phyloP scores from a whole-genome alignment of 2,329 filamentous ascomycete genomes.

The Colletotrichum sublineola region DNA sequence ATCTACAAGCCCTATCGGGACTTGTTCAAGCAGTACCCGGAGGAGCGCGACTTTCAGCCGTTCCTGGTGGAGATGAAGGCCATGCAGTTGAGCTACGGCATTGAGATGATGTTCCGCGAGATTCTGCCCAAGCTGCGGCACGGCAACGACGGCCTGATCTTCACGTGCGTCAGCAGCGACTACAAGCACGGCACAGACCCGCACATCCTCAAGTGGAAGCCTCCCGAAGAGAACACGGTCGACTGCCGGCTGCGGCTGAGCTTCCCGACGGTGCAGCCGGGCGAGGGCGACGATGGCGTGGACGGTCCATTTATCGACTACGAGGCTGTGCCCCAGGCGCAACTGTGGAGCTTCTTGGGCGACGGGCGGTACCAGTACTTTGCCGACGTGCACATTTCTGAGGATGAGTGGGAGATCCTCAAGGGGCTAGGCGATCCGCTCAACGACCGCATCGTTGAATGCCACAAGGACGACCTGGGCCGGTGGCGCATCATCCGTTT shows the following conservation, averaged over 20 bases:
- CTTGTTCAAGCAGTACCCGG: constrained; percentile 74
- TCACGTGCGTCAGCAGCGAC: constrained; percentile 89
- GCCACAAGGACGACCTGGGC: constrained; percentile 80
- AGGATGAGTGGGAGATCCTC: constrained; percentile 85
- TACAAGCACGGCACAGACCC: constrained; percentile 93
- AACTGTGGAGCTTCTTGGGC: constrained; percentile 78
- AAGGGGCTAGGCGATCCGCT: constrained; percentile 81
- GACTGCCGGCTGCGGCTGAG: constrained; percentile 87
- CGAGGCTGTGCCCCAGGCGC: constrained; percentile 80
- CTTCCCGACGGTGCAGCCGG: constrained; percentile 79
- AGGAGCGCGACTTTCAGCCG: constrained; percentile 77
- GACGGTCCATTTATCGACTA: constrained; percentile 80
- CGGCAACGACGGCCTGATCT: constrained; percentile 96
- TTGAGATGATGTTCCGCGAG: constrained; percentile 91
- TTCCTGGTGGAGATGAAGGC: constrained; percentile 90
- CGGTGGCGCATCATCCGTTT: constrained; percentile 91
- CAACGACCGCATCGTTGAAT: constrained; percentile 92
- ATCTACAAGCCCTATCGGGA: constrained; percentile 79
- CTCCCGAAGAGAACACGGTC: constrained; percentile 92
- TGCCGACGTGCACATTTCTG: constrained; percentile 75
- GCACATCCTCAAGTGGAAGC: constrained; percentile 98
- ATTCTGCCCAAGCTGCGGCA: constrained; percentile 88
- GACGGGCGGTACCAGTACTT: constrained; percentile 75
- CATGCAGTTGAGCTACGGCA: constrained; percentile 89
- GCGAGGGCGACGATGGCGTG: constrained; percentile 76